Evolutionary conservation across 345 rosid genomes (phyloP), one percentile per base, ranked within the genome.

Genomic region (Moringa oleifera): DNA sequence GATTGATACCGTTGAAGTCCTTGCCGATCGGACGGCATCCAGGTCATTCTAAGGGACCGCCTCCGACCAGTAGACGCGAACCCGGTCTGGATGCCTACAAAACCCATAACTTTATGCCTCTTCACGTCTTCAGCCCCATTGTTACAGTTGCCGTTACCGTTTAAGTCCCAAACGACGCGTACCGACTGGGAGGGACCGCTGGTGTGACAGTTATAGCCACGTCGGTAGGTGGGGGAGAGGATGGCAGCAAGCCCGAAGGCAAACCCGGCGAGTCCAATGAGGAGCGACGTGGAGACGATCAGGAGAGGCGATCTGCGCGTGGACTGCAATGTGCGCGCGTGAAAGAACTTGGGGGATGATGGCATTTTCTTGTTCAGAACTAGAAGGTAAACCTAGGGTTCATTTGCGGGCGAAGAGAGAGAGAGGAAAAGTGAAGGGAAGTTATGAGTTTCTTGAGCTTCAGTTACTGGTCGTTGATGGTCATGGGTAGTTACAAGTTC

Each of bases 41-140:
- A 92, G 0, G 97, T 92, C 70, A 69, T 77, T 80, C 98, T 78
- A 60, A 92, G 79, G 1, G 98, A 84, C 57, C 65, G 74, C 66
- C 98, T 79, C 41, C 98, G 79, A 31, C 83, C 93, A 1, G 65
- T 20, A 0, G 97, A 87, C 20, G 66, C 69, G 69, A 89, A 92
- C 33, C 97, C 96, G 45, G 98, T 91, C 62, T 89, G 95, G 41
- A 91, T 89, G 46, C 98, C 98, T 16, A 89, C 95, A 64, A 92
- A 89, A 6, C 85, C 95, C 95, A 87, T 85, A 23, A 92, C 96
- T 70, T 84, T 82, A 25, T 71, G 93, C 65, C 97, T 85, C 69
- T 76, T 75, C 46, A 53, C 61, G 31, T 23, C 78, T 4, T 18
- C 64, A 52, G 33, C 49, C 51, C 13, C 31, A 19, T 58, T 68